These are phyloP conservation scores for Pichia cabralensis DNA, from an alignment of 805 yeast genomes.

Conservation along the genomic window DNA sequence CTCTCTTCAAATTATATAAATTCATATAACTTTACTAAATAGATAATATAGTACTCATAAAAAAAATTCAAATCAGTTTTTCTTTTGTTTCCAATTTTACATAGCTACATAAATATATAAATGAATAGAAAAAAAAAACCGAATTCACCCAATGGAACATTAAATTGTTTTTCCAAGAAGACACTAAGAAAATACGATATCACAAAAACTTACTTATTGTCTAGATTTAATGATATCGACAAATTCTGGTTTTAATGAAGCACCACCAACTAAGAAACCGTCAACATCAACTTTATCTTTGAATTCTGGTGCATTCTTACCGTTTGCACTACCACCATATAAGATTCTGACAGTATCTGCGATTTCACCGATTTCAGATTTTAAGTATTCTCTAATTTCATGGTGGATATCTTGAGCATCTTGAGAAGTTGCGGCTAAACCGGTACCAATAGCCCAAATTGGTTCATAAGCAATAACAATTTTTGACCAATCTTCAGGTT, in stretches of 20 bases:
- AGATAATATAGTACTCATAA: too few relatives aligned
- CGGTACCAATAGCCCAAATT: conserved; percentile 99
- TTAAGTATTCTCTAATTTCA: conserved; percentile 76
- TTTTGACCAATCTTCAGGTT: conserved; percentile 66
- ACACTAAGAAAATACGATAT: too few relatives aligned
- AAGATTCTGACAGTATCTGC: conserved; percentile 80
- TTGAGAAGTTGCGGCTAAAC: conserved; percentile 96
- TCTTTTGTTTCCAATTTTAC: too few relatives aligned
- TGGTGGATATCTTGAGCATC: conserved; percentile 96
- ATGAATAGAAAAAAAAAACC: too few relatives aligned
- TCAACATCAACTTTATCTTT: conserved; percentile 90
- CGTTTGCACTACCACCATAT: conserved; percentile 98
- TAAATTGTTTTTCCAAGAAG: too few relatives aligned
- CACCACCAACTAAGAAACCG: conserved; percentile 99
- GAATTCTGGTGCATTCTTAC: conserved; percentile 83
- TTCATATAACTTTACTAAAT: too few relatives aligned
- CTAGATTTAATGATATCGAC: conserved; percentile 91
- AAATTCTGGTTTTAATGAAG: conserved; percentile 96
- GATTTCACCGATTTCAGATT: conserved; percentile 67
- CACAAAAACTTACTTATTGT: conserved; percentile 41
- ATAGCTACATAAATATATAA: too few relatives aligned
- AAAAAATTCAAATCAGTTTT: too few relatives aligned
- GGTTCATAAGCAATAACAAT: conserved; percentile 98
- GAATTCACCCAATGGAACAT: too few relatives aligned
- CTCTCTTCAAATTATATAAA: too few relatives aligned